phyloP scores from a whole-genome alignment of 2,329 filamentous ascomycete genomes.

The Macroventuria anomochaeta region DNA sequence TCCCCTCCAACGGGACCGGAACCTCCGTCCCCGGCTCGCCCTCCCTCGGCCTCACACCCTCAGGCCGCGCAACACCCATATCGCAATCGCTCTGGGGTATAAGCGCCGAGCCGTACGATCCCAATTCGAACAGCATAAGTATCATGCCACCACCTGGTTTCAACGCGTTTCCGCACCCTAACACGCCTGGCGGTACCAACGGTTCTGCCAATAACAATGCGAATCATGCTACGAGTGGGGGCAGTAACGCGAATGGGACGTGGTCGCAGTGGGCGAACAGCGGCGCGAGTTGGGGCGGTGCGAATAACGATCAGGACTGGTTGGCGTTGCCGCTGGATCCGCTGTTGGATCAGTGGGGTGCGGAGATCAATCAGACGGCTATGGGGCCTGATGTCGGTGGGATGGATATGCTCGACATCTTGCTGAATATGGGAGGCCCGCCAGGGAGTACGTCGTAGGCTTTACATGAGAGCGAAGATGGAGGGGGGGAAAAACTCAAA shows the following conservation, averaged over 20 bases:
- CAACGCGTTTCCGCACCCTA: constrained; percentile 9
- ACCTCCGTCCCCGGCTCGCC: constrained; percentile 38
- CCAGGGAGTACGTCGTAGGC: constrained; percentile 29
- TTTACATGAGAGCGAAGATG: background rate
- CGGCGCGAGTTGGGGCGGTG: constrained; percentile 26
- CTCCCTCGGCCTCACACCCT: constrained; percentile 34
- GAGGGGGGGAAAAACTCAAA: too few species aligned
- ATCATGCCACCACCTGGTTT: constrained; percentile 58
- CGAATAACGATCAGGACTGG: constrained; percentile 60
- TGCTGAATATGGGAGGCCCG: constrained; percentile 50
- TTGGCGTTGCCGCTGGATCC: constrained; percentile 67
- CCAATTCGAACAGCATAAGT: constrained; percentile 50
- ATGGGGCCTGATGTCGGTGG: constrained; percentile 70
- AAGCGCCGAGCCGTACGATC: constrained; percentile 53
- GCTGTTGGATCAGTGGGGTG: constrained; percentile 63
- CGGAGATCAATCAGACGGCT: constrained; percentile 62
- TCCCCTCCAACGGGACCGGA: constrained; percentile 18
- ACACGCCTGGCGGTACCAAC: constrained; percentile 21
- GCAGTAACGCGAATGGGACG: constrained; percentile 11
- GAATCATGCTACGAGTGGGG: constrained; percentile 19
- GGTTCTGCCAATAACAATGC: constrained; percentile 15
- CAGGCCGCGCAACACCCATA: constrained; percentile 44
- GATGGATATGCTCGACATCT: constrained; percentile 58
- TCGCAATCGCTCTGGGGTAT: constrained; percentile 53
- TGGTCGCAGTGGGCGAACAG: constrained; percentile 31